Base-by-base conservation (phyloP, 495 filamentous ascomycete species). In the Penicillium canescens region DNA sequence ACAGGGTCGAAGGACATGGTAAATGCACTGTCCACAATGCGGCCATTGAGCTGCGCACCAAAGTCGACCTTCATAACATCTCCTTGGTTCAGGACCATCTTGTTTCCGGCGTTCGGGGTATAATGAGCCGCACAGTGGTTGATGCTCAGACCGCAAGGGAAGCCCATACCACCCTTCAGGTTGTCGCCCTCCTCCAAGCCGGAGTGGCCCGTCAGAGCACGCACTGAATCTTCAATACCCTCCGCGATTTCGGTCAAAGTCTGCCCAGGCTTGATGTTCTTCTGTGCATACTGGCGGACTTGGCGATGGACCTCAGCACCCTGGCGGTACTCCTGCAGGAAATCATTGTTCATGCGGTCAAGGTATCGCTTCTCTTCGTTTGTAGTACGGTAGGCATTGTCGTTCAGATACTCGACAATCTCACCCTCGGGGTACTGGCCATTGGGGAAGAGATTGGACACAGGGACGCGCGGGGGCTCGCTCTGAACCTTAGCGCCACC, bases 61-160 rank as follows among this genome's bases (percentile, higher is more conserved):
- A 96, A 91, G 68, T 96, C 92, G 39, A 96, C 88, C 68, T 92
- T 96, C 87, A 96, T 86, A 28, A 96, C 91, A 71, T 96, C 90
- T 42, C 85, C 84, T 47, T 94, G 72, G 62, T 90, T 79, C 52
- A 96, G 72, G 31, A 92, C 76, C 61, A 86, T 86, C 73, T 95
- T 94, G 69, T 89, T 89, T 47, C 91, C 91, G n/a, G 91, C 85
- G 72, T 95, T 96, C 21, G 92, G 92, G 4, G 86, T 92, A 72
- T 87, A 96, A 72, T 96, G 92, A 14, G 92, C 92, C 20, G 88
- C 90, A 58, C 88, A 88, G 66, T 96, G 84, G 73, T 96, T 94
- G 57, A 96, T 75, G 65, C 88, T 89, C 35, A 96, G 71, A 28
- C 92, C 92, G 10, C 86, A 90, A 10, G 92, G 92, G 76, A 96